phyloP scores from a whole-genome alignment of 2,329 filamentous ascomycete species.

The Paracorniculantispora psalliotae region DNA sequence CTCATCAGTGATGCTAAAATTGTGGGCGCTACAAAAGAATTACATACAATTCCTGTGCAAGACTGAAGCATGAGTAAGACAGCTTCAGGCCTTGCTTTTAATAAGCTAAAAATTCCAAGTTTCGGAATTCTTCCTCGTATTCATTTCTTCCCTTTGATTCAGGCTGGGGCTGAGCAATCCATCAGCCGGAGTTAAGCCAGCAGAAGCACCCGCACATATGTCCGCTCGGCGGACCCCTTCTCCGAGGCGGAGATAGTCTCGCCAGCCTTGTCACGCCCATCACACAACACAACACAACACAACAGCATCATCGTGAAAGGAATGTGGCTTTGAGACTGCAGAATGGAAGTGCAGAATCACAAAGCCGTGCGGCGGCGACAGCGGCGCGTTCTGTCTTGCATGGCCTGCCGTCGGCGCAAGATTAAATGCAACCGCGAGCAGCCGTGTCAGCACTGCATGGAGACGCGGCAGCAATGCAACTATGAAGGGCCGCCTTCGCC shows the following conservation, averaged over 20 bases:
- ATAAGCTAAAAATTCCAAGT: too few relatives aligned
- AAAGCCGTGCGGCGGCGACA: background rate
- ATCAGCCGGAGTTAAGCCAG: slow-evolving; percentile 1
- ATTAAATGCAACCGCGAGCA: slow-evolving; percentile 40
- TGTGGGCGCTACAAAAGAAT: too few relatives aligned
- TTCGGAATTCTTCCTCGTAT: too few relatives aligned
- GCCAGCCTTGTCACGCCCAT: background rate
- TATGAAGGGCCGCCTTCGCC: slow-evolving; percentile 20
- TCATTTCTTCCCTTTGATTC: too few relatives aligned
- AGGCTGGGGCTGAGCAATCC: too few relatives aligned
- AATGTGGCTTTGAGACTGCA: background rate
- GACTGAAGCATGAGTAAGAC: too few relatives aligned
- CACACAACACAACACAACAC: background rate
- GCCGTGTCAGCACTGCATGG: slow-evolving; percentile 35
- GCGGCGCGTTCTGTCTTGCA: slow-evolving; percentile 27
- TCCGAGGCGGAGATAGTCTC: slow-evolving; percentile 12
- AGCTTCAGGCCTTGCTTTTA: too few relatives aligned
- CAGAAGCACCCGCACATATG: background rate
- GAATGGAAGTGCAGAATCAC: background rate
- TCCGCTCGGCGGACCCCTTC: slow-evolving; percentile 8
- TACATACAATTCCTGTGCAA: too few relatives aligned
- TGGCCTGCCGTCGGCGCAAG: slow-evolving; percentile 40
- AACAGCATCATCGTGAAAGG: background rate
- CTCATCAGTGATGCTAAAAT: too few relatives aligned
- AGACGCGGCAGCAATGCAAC: slow-evolving; percentile 27